phyloP scores from a whole-genome alignment of 225 moss, liverwort and hornwort genomes.

The Marchantia polymorpha region DNA sequence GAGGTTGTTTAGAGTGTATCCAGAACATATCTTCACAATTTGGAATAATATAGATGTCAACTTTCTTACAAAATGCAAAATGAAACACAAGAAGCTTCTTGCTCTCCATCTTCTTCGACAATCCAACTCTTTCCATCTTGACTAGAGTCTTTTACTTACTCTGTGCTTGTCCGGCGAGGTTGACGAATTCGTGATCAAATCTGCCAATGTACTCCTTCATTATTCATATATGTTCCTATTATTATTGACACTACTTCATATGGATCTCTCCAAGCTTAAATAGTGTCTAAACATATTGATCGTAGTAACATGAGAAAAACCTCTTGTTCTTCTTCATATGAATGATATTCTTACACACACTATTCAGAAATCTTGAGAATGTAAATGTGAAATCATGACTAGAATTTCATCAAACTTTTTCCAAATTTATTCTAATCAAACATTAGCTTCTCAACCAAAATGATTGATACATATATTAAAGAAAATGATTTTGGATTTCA shows the following conservation, averaged over 20 bases:
- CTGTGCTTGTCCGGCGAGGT: slow-evolving; percentile 89
- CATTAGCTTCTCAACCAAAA: slow-evolving; percentile 88
- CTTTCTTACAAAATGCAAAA: slow-evolving; percentile 84
- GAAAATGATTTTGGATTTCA: slow-evolving; percentile 90
- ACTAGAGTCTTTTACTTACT: slow-evolving; percentile 91
- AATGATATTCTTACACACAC: slow-evolving; percentile 83
- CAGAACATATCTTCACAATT: slow-evolving; percentile 73
- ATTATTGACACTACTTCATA: slow-evolving; percentile 91
- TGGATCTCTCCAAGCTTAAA: slow-evolving; percentile 83
- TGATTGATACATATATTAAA: slow-evolving; percentile 94
- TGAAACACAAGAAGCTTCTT: slow-evolving; percentile 81
- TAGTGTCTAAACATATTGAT: slow-evolving; percentile 72
- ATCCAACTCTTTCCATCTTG: slow-evolving; percentile 89
- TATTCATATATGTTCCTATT: slow-evolving; percentile 80
- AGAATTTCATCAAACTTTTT: slow-evolving; percentile 89
- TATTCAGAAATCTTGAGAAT: slow-evolving; percentile 94
- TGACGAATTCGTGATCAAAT: slow-evolving; percentile 84
- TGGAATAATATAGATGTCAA: slow-evolving; percentile 82
- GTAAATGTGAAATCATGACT: slow-evolving; percentile 83
- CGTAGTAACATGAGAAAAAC: slow-evolving; percentile 82
- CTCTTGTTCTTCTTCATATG: slow-evolving; percentile 91
- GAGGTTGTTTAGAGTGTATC: slow-evolving; percentile 52
- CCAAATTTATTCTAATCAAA: slow-evolving; percentile 77
- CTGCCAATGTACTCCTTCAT: slow-evolving; percentile 94
- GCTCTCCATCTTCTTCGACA: slow-evolving; percentile 75